A percentile compares a stretch with the other conserved stretches of the same genome.
phyloP scores from a whole-genome alignment of 306 rosid species.

The Corylus heterophylla region DNA sequence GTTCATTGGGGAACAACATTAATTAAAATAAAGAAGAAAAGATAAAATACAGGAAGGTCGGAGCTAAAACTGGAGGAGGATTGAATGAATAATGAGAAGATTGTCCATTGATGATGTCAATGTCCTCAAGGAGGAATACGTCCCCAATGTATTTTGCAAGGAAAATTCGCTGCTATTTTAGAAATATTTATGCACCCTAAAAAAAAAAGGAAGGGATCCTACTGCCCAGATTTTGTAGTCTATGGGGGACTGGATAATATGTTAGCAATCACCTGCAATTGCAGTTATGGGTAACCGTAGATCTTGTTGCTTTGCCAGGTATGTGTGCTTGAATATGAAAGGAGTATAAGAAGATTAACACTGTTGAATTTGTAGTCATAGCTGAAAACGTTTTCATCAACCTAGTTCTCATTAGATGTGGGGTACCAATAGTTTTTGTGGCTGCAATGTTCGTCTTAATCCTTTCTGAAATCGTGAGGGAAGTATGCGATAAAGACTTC shows the following conservation, averaged over 20 bases:
- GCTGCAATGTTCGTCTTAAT: not conserved
- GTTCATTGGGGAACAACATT: not conserved
- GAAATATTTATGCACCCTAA: no score
- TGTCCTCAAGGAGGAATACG: not conserved
- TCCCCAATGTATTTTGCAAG: not conserved
- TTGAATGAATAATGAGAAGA: not conserved
- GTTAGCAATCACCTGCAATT: not conserved
- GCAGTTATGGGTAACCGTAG: not conserved
- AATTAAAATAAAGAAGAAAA: not conserved
- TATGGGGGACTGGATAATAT: not conserved
- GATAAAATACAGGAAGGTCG: not conserved
- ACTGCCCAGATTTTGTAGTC: not conserved
- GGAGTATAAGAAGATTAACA: not conserved
- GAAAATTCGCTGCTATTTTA: no score
- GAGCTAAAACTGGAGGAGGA: not conserved
- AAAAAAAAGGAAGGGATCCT: not conserved
- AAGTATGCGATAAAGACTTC: not conserved
- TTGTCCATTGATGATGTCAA: not conserved
- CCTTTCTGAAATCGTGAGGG: not conserved
- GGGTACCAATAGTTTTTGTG: not conserved
- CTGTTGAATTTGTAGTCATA: not conserved
- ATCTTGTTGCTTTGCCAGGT: slow-evolving; percentile 5
- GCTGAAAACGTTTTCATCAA: not conserved
- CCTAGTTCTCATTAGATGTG: not conserved
- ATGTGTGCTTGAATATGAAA: not conserved